Base-by-base conservation (phyloP, 352 stramenopile genomes). In the Aphanomyces invadans region DNA sequence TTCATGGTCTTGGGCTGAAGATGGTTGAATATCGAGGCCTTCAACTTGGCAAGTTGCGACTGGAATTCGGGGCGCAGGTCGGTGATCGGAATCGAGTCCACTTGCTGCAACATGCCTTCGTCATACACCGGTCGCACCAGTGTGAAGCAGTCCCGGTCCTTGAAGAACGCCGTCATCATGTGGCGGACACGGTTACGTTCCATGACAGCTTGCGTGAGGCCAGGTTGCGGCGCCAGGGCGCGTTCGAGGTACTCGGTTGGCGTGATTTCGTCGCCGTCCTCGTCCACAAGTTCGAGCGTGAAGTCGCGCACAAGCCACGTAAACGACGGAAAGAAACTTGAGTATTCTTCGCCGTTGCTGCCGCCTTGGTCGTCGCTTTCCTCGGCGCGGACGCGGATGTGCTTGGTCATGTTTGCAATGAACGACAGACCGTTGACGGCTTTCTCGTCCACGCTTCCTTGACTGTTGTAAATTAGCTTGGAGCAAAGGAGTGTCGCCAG, bases 231-330 rank as follows among this genome's bases (percentile, higher is more conserved):
- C 0, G 76, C 76, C 11, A 96, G 74, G 23, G 83, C 79, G 42
- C 76, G 73, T 70, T 96, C 86, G 1, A 96, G 71, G 72, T 96
- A 96, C 57, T 94, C 84, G 49, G 72, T 80, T 60, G 76, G 81
- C 1, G 77, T 84, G 73, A 95, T 92, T 15, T 77, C 72, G 51
- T 90, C 75, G 65, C 86, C 85, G 64, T 95, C 83, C 74, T 92
- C 84, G 59, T 93, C 83, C 36, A 92, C 80, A 10, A 96, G 74
- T 55, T 94, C 80, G 12, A 96, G 73, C 28, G 87, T 88, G 60
- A 96, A 96, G 60, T 96, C 87, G 56, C 87, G 80, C 28, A 96
- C 82, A 48, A 96, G 76, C 87, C 87, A 96, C 28, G 92, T 70
- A 68, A 96, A 96, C 10, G 80, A 90, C 55, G 87, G 87, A 69